Percentiles rank a stretch among this genome's conserved stretches.
Evolutionary conservation across 495 filamentous ascomycete genomes (phyloP).

Genomic region (Monascus purpureus): DNA sequence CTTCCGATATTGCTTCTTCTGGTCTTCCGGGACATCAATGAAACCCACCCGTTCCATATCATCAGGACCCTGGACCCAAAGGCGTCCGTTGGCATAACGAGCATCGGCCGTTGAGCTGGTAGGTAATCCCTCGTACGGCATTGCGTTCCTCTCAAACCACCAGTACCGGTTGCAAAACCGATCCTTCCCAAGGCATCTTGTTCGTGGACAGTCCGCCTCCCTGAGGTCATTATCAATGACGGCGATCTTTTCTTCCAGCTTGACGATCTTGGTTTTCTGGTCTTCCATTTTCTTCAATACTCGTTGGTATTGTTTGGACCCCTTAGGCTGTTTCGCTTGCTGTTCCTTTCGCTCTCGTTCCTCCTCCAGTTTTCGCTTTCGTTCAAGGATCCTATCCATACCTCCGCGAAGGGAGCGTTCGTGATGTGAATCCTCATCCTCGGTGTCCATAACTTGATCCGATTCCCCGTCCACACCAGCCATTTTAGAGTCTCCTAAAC

Average conservation of each 20-base stretch:
- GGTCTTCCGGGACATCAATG: slow-evolving; percentile 59
- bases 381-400: slow-evolving; percentile 60
- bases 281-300: slow-evolving; percentile 77
- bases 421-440: slow-evolving; percentile 45
- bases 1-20: slow-evolving; percentile 42
- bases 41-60: slow-evolving; percentile 76
- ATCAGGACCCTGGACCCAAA: slow-evolving; percentile 95
- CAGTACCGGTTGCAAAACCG: slow-evolving; percentile 97
- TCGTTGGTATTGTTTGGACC: slow-evolving; percentile 79
- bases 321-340: slow-evolving; percentile 67
- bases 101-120: slow-evolving; percentile 76
- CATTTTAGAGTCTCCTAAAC: slow-evolving; percentile 51
- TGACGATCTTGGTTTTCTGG: slow-evolving; percentile 61
- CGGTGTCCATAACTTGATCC: slow-evolving; percentile 39
- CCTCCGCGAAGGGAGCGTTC: slow-evolving; percentile 64
- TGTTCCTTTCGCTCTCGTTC: slow-evolving; percentile 69
- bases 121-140: slow-evolving; percentile 86
- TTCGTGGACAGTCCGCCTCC: slow-evolving; percentile 84
- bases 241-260: slow-evolving; percentile 71
- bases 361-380: slow-evolving; percentile 72
- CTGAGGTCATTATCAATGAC: slow-evolving; percentile 81
- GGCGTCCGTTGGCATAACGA: slow-evolving; percentile 79
- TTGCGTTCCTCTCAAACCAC: slow-evolving; percentile 97
- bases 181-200: slow-evolving; percentile 77
- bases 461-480: slow-evolving; percentile 47